These are phyloP conservation scores for Blastocystis hominis DNA, from an alignment of 352 stramenopile genomes.

Conservation along the genomic window DNA sequence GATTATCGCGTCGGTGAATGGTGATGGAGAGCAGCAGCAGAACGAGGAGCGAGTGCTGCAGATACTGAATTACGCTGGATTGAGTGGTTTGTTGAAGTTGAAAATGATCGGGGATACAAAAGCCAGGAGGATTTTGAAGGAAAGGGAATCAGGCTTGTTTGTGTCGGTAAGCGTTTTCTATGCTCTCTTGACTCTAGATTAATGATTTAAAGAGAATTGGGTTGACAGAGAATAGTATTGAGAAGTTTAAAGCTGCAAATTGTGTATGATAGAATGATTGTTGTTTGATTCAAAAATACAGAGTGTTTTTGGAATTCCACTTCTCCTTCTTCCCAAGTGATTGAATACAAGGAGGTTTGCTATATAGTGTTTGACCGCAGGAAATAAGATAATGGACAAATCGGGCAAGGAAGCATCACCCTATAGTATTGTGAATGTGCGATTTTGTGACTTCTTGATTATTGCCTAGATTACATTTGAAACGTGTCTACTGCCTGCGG, in stretches of 20 bases:
- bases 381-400: background rate
- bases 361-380: too few relatives aligned
- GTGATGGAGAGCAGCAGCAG: background rate
- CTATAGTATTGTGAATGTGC: conserved; percentile 12
- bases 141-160: background rate
- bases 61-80: background rate
- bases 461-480: conserved; percentile 45
- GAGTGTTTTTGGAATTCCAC: background rate
- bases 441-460: background rate
- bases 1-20: background rate
- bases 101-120: background rate
- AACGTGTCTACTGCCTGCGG: conserved; percentile 48
- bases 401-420: conserved; percentile 9
- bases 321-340: background rate
- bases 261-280: background rate
- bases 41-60: conserved; percentile 23
- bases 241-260: background rate
- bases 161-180: background rate
- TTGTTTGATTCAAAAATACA: background rate
- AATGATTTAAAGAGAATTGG: conserved; percentile 30
- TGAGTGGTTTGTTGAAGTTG: background rate
- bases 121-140: background rate
- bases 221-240: background rate
- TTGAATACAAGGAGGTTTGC: too few relatives aligned
- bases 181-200: background rate